Conservation (phyloP, 805 yeast genomes). For the Wickerhamiella brachini region DNA sequence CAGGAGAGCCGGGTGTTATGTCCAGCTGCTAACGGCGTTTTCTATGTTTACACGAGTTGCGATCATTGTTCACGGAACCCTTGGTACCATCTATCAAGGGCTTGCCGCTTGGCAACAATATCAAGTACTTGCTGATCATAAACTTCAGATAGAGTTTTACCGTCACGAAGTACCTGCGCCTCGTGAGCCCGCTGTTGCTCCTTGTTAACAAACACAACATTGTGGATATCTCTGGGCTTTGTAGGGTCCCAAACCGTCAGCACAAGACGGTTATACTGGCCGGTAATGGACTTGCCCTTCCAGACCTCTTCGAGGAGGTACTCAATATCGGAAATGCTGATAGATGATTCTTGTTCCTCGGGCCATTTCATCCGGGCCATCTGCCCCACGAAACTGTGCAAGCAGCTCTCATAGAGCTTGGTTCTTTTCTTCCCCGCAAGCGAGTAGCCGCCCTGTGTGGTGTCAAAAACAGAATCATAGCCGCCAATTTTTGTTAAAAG, state of each 20-base stretch:
- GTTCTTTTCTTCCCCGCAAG: conserved; percentile 79
- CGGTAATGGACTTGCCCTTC: conserved; percentile 84
- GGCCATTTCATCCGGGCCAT: conserved; percentile 58
- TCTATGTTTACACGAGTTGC: too few species aligned
- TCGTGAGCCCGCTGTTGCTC: conserved; percentile 81
- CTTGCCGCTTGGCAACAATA: conserved; percentile 44
- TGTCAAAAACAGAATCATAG: conserved; percentile 41
- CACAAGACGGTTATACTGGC: conserved; percentile 65
- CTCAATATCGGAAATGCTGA: conserved; percentile 49
- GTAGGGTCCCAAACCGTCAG: conserved; percentile 74
- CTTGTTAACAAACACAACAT: conserved; percentile 75
- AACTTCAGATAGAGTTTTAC: conserved; percentile 46
- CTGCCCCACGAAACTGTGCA: conserved; percentile 78
- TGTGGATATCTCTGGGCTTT: conserved; percentile 52
- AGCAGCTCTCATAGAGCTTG: conserved; percentile 71
- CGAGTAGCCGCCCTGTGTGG: conserved; percentile 47
- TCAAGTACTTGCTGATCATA: conserved; percentile 47
- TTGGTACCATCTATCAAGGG: conserved; percentile 64
- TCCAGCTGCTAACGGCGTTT: too few species aligned
- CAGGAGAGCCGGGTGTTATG: too few species aligned
- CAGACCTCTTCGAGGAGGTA: conserved; percentile 84
- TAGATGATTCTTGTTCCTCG: conserved; percentile 58
- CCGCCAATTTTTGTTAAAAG: conserved; percentile 68
- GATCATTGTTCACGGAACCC: conserved; percentile 31
- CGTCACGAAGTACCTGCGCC: conserved; percentile 53